Percentiles rank a stretch among this genome's conserved stretches.
These are phyloP conservation scores for Ganoderma meredithae DNA, from an alignment of 1,284 basidiomycete genomes.

Conservation along the genomic window DNA sequence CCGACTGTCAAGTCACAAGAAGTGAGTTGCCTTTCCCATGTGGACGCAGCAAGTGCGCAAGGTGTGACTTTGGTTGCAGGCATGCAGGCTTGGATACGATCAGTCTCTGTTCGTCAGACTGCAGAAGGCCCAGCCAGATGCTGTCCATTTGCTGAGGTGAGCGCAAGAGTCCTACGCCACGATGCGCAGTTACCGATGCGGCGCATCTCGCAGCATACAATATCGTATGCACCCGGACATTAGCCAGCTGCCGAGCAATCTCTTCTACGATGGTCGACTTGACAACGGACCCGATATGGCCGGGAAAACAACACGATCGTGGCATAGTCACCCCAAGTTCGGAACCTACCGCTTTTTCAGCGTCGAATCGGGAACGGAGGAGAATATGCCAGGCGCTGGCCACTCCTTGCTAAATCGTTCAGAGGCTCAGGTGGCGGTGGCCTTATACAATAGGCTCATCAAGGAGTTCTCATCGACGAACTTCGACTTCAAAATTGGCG, in stretches of 20 bases:
- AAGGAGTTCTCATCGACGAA: constrained; percentile 71
- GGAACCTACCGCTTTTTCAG: constrained; percentile 93
- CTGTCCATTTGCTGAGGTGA: constrained; percentile 91
- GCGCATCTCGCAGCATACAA: constrained; percentile 75
- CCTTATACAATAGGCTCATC: constrained; percentile 80
- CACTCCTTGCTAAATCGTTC: constrained; percentile 83
- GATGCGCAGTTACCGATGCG: constrained; percentile 15
- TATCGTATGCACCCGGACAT: constrained; percentile 99
- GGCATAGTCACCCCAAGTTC: constrained; percentile 86
- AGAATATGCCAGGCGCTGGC: constrained; percentile 46
- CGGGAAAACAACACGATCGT: constrained; percentile 81
- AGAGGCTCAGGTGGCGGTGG: constrained; percentile 83
- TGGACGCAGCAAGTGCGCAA: not conserved
- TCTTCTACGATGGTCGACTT: constrained; percentile 89
- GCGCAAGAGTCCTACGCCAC: constrained; percentile 26
- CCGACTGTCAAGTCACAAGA: constrained; percentile 94
- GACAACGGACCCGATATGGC: constrained; percentile 93
- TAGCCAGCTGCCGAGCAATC: constrained; percentile 85
- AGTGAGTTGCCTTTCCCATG: constrained; percentile 46
- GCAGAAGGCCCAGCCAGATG: constrained; percentile 78
- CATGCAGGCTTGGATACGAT: constrained; percentile 84
- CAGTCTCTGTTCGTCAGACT: constrained; percentile 95
- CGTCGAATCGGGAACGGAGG: constrained; percentile 67
- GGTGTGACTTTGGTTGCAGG: constrained; percentile 48
- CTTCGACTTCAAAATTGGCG: constrained; percentile 84